Base-by-base conservation (phyloP, 1,284 basidiomycete species). In the Phylloporus sp. region DNA sequence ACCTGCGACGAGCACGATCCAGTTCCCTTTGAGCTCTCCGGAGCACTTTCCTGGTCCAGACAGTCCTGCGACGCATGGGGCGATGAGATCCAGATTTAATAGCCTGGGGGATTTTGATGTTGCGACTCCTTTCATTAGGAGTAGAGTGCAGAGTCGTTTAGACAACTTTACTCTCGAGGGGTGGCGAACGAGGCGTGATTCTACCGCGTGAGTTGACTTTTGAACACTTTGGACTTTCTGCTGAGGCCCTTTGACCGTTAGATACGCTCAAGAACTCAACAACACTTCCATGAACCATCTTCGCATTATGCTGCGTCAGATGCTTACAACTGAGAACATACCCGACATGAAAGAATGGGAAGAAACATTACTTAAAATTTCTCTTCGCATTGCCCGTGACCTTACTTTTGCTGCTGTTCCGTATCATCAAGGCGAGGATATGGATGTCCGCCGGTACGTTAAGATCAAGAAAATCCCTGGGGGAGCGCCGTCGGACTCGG, bases 401-500 rank as follows among this genome's bases (percentile, higher is more conserved):
- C 81, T 93, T 66, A 92, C 92, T 2, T 94, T 94, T 78, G 91
- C 91, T 5, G 83, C 91, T 20, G 82, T 91, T 62, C 90, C 91
- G 41, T 88, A 93, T 73, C 86, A 91, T 7, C 90, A 93, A 79
- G 92, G 92, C 4, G 94, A 95, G 64, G 96, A 98, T 74, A 97
- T 98, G 87, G 97, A 99, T 79, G 93, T 98, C 27, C 88, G 97
- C 60, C 88, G 93, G 37, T 98, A 98, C 74, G 95, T 99, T 71
- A 99, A 99, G 84, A 97, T 99, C 81, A 99, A 99, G 84, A 97
- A 98, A 80, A 94, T 99, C 25, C 97, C 98, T 0, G 98, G 98
- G 19, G 98, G 98, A 17, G 85, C 88, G 62, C 96, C 97, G 45
- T 88, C 85, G 41, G 96, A 99, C 78, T 98, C 95, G 17, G 97